phyloP scores from a whole-genome alignment of 306 rosid genomes.

The Pyrus pyrifolia region DNA sequence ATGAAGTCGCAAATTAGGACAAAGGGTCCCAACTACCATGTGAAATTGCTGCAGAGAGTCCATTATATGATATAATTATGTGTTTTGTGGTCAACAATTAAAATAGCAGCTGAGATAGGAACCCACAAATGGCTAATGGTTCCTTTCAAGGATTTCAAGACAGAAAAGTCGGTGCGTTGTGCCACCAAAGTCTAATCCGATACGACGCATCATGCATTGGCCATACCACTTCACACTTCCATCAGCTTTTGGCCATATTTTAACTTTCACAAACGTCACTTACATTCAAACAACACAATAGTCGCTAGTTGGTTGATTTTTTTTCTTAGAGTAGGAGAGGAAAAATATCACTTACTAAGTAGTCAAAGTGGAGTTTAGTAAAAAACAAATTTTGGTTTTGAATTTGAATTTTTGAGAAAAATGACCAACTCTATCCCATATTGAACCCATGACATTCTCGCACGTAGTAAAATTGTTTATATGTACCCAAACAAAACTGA shows the following conservation, averaged over 20 bases:
- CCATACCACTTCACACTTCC: conserved; percentile 1
- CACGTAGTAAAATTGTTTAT: not conserved
- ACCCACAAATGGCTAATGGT: conserved; percentile 3
- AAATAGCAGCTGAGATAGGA: not conserved
- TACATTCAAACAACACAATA: not conserved
- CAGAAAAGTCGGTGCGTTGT: conserved; percentile 12
- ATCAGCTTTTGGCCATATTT: not conserved
- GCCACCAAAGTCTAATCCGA: conserved; percentile 22
- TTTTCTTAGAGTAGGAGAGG: not conserved
- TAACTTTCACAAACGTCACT: not conserved
- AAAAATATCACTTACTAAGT: not conserved
- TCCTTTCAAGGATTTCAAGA: not conserved
- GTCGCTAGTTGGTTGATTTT: not conserved
- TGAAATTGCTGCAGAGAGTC: conserved; percentile 2
- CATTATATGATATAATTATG: not conserved
- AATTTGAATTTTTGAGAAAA: conserved; percentile 9
- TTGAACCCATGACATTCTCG: not conserved
- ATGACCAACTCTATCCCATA: not conserved
- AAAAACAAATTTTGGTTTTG: not conserved
- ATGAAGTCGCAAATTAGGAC: conserved; percentile 3
- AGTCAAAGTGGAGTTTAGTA: not conserved
- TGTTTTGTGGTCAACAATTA: conserved; percentile 4
- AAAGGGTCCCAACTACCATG: conserved; percentile 14
- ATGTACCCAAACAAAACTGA: not conserved
- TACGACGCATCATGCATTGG: not conserved